Base-by-base conservation (phyloP, 2,329 filamentous ascomycete species). In the Cladosporium sp. region DNA sequence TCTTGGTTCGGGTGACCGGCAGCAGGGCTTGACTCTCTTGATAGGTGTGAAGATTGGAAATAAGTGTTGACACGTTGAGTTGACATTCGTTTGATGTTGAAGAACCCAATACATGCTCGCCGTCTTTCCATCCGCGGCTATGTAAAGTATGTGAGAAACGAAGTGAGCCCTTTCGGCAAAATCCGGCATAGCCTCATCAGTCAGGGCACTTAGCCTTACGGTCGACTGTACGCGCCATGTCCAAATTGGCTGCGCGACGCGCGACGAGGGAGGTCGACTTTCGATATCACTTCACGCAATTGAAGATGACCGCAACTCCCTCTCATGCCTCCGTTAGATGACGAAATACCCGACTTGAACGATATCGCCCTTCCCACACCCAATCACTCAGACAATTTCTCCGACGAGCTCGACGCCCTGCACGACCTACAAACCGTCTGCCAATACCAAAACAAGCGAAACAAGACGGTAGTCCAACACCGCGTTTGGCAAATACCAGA, bases 391-490 rank as follows among this genome's bases (percentile, higher is more conserved):
- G 9, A 36, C 17, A 44, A 45, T 9, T 61, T 58, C 52, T 61
- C 58, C 27, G 61, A 65, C 52, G 63, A 64, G 18, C 48, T 64
- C 8, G 58, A 57, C 41, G 63, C 60, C 30, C 51, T 65, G 15
- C 50, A 80, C 69, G 75, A 78, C 37, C 54, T 77, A 39, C 70
- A 77, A 56, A 71, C 73, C 36, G 75, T 79, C 56, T 66, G 66
- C 13, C 69, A 59, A 24, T 63, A 63, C 22, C 64, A 61, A 49
- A 75, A 77, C 59, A 73, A 63, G 15, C 68, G 63, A 37, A 61
- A 68, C 42, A 69, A 73, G 24, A 63, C 75, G 13, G 75, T 79
- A 5, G 78, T 80, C 45, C 75, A 77, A 49, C 73, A 80, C 58
- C 67, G 77, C 49, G 70, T 69, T 51, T 79, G 75, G 72, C 70